Base-by-base conservation (phyloP, 2,329 filamentous ascomycete genomes). In the Monilinia vaccinii-corymbosi region DNA sequence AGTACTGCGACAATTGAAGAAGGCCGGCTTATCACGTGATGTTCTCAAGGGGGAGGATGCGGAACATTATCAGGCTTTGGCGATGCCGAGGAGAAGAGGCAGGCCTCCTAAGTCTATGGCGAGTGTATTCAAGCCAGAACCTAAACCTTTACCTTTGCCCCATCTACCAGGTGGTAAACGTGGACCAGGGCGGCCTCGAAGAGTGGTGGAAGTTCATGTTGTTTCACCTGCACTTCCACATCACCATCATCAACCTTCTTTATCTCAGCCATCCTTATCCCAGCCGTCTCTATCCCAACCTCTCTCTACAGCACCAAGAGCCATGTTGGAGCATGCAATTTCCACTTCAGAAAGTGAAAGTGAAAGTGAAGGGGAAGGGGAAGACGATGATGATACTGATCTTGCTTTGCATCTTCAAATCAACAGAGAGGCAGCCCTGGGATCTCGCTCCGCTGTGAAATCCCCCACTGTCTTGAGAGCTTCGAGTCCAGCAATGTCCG, bases 251-350 rank as follows among this genome's bases (percentile, higher is more conserved):
- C 23, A 31, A 23, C 40, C 44, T n/a, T 60, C 60, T 34, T 47
- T 59, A 21, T 63, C 65, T 58, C 64, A 62, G n/a, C 67, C 66
- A 1, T 67, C 65, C 16, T 61, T 68, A 42, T 63, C 67, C 14
- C 64, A 61, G n/a, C 64, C 64, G 2, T 67, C 64, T 23, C 57
- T 67, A 36, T 61, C 65, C 25, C 25, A 28, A 1, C 64, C 64
- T 11, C 59, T 67, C 25, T 58, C 65, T 36, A 67, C 53, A 7
- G 63, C 67, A 31, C 53, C 55, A n/a, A 61, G 61, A n/a, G 64
- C 58, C 8, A 52, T 65, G 13, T 56, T 49, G 14, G 61, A 66
- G n/a, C 38, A 28, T 28, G 61, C 56, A 45, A n/a, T 59, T 25
- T 16, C 55, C 1, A 59, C 59, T 28, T 32, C 48, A 8, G 57